These are phyloP conservation scores for Ceratobasidium sp. DNA, from an alignment of 1,284 basidiomycete genomes.

Conservation along the genomic window DNA sequence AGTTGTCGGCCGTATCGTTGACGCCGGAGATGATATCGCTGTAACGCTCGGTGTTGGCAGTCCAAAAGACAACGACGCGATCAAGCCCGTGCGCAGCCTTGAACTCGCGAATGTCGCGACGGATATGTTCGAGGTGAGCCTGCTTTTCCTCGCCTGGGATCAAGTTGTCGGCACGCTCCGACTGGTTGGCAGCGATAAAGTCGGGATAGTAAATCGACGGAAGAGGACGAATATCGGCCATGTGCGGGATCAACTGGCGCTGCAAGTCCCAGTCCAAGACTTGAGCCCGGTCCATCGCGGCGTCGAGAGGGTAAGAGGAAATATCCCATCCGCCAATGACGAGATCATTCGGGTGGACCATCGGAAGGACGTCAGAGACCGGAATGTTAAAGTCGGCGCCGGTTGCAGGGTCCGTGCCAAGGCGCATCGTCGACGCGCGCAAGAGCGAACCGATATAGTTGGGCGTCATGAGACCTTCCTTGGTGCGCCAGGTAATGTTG, in stretches of 20 bases:
- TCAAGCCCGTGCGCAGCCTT: constrained; percentile 86
- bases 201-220: constrained; percentile 96
- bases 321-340: constrained; percentile 99
- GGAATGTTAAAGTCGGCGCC: constrained; percentile 95
- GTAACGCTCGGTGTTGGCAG: constrained; percentile 99
- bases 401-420: constrained; percentile 82
- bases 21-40: constrained; percentile 92
- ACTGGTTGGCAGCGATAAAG: constrained; percentile 98
- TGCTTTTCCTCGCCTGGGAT: constrained; percentile 88
- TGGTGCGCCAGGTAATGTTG: constrained; percentile 95
- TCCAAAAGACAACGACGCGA: constrained; percentile 93
- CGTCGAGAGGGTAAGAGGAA: constrained; percentile 82
- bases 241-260: constrained; percentile 89
- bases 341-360: constrained; percentile 99
- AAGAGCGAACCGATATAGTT: constrained; percentile 97
- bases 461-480: constrained; percentile 89
- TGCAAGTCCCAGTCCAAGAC: constrained; percentile 98
- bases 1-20: constrained; percentile 92
- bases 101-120: constrained; percentile 92
- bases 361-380: constrained; percentile 91
- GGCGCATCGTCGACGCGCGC: constrained; percentile 91
- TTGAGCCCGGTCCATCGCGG: constrained; percentile 92
- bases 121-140: constrained; percentile 90
- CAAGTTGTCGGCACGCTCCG: constrained; percentile 92
- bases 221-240: constrained; percentile 85